Evolutionary conservation across 345 rosid species (phyloP), one percentile per base, ranked within the genome.

Genomic region (Acer yangbiense): DNA sequence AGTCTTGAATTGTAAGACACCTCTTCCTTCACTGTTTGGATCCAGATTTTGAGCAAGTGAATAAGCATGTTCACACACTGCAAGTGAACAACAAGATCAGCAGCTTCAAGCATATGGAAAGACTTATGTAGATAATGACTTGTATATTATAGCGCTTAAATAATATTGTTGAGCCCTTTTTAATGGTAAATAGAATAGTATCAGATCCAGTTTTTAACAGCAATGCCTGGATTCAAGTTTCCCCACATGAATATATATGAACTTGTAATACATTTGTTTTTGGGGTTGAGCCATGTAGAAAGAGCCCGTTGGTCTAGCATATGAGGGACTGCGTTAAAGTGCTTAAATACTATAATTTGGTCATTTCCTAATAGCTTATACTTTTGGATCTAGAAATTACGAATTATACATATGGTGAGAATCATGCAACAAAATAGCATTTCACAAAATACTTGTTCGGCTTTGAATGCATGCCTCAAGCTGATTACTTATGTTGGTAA

Each of bases 1-100:
- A 62, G 98, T 96, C 89, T 96, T 96, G 88, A 96, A 96, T 63
- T 96, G 99, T 64, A 96, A 80, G 77, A 96, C 99, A 65, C 99
- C 99, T 81, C 99, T 94, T 67, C 98, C 98, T 83, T 96, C 99
- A 21, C 99, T 92, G 73, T 94, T 90, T 35, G 99, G 99, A 80
- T 96, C 99, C 83, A 96, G 90, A 86, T 88, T 92, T 76, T 96
- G 99, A 0, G 99, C 99, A 50, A 94, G 93, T 2, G 97, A 89
- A 83, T 96, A 96, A 69, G 88, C 99, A 84, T 96, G 99, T 83
- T 96, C 99, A 77, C 99, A 96, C 52, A 96, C 99, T 95, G 88
- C 87, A 86, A 44, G 70, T 46, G 70, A 67, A 68, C 21, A 80
- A 83, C 9, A 72, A 78, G 14, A 25, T 71, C 20, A 77, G 69